Conservation (phyloP, 1,284 basidiomycete species). For the Xanthoconium separans region DNA sequence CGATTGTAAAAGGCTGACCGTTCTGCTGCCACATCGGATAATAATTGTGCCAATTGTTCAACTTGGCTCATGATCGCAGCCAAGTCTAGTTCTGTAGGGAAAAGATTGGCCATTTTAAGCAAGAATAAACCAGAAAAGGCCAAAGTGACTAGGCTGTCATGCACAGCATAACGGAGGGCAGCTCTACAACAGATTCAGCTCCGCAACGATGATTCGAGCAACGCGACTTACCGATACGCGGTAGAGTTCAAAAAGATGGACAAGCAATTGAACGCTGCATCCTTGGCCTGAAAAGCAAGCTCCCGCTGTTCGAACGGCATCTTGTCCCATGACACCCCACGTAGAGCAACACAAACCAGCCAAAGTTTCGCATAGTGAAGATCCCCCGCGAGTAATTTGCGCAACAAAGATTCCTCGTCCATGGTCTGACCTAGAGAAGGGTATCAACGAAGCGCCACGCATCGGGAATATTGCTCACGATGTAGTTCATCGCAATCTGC, state of each 20-base stretch:
- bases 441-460: constrained; percentile 7
- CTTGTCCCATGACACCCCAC: constrained; percentile 91
- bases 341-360: constrained; percentile 88
- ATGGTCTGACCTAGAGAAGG: constrained; percentile 60
- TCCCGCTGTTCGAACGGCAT: constrained; percentile 93
- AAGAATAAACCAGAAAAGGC: constrained; percentile 92
- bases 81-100: constrained; percentile 79
- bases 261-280: constrained; percentile 84
- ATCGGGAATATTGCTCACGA: constrained; percentile 42
- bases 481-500: constrained; percentile 82
- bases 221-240: constrained; percentile 61
- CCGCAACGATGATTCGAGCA: neutral
- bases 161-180: constrained; percentile 85
- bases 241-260: constrained; percentile 76
- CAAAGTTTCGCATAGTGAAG: constrained; percentile 90
- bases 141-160: constrained; percentile 88
- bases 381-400: constrained; percentile 85
- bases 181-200: constrained; percentile 45
- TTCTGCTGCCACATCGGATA: constrained; percentile 87
- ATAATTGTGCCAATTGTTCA: constrained; percentile 78
- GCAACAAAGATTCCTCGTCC: constrained; percentile 80
- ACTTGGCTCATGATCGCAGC: constrained; percentile 73
- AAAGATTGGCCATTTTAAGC: constrained; percentile 87
- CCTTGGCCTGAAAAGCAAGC: constrained; percentile 91
- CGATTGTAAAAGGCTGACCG: constrained; percentile 42